Evolutionary conservation across 441 rosid species (phyloP).

Genomic region (Populus hybrid): DNA sequence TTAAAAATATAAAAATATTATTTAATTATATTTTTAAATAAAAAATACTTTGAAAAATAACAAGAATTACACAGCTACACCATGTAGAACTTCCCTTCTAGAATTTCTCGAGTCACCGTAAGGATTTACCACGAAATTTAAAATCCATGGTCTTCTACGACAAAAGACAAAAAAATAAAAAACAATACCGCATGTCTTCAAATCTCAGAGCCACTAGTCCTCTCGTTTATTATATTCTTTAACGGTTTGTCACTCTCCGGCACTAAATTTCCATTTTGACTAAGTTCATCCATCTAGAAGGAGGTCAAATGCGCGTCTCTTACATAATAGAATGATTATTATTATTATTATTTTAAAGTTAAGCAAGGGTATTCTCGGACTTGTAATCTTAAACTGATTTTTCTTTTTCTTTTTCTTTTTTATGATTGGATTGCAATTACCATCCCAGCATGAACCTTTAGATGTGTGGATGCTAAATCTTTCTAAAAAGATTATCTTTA

Average conservation of each 20-base stretch:
- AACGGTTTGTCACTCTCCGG: not conserved
- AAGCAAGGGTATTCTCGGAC: not conserved
- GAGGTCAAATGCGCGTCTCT: not conserved
- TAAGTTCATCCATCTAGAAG: not conserved
- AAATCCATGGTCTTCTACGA: not conserved
- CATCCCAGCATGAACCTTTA: no score
- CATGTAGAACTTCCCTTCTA: not conserved
- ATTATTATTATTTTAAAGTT: not conserved
- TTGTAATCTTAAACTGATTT: no score
- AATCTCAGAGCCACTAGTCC: not conserved
- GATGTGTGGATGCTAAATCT: no score
- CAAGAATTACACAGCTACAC: no score
- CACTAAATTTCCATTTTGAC: not conserved
- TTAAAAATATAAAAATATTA: no score
- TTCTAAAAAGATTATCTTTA: not conserved
- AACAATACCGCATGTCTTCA: not conserved
- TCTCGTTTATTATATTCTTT: not conserved
- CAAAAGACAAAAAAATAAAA: not conserved
- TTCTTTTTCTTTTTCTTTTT: no score
- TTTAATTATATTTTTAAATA: no score
- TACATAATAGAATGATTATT: not conserved
- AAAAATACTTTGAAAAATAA: no score
- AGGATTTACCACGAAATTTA: not conserved
- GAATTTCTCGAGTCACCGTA: not conserved
- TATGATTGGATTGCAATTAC: no score